Conservation (phyloP, 805 yeast species). For the Middelhovenomyces tepae region DNA sequence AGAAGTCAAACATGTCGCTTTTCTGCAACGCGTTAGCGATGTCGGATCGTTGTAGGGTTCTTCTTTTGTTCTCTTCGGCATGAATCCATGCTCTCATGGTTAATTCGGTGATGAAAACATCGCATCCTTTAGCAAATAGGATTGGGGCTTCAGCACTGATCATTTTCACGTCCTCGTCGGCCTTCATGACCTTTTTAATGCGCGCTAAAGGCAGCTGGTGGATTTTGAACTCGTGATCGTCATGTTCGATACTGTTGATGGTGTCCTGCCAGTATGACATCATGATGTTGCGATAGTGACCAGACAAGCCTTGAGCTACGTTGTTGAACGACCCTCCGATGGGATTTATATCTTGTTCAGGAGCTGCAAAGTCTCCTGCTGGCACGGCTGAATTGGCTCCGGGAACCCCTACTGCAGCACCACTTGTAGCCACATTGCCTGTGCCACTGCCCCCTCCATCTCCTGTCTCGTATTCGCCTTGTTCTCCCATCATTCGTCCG, state of each 20-base stretch:
- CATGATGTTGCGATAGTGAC: slow-evolving; percentile 77
- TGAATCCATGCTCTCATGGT: slow-evolving; percentile 99
- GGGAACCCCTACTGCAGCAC: too few species aligned
- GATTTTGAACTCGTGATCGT: slow-evolving; percentile 65
- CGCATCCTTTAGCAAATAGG: slow-evolving; percentile 95
- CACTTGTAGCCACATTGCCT: too few species aligned
- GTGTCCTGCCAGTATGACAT: slow-evolving; percentile 97
- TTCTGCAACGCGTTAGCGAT: slow-evolving; percentile 92
- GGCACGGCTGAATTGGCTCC: too few species aligned
- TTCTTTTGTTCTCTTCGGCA: slow-evolving; percentile 90
- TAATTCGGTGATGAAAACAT: slow-evolving; percentile 89
- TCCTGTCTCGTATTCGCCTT: too few species aligned
- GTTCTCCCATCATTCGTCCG: too few species aligned
- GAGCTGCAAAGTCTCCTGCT: too few species aligned
- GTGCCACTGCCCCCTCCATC: too few species aligned
- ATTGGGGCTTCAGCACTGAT: slow-evolving; percentile 98
- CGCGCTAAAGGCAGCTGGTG: slow-evolving; percentile 94
- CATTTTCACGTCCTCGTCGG: slow-evolving; percentile 96
- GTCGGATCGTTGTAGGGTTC: slow-evolving; percentile 90
- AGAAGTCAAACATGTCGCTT: slow-evolving; percentile 94
- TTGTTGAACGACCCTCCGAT: slow-evolving; percentile 64
- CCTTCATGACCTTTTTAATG: slow-evolving; percentile 95
- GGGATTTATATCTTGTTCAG: not conserved
- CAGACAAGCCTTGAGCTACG: slow-evolving; percentile 86
- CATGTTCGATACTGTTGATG: slow-evolving; percentile 79